Conservation (phyloP, 805 yeast genomes). For the Vanderwaltozyma tropicalis region DNA sequence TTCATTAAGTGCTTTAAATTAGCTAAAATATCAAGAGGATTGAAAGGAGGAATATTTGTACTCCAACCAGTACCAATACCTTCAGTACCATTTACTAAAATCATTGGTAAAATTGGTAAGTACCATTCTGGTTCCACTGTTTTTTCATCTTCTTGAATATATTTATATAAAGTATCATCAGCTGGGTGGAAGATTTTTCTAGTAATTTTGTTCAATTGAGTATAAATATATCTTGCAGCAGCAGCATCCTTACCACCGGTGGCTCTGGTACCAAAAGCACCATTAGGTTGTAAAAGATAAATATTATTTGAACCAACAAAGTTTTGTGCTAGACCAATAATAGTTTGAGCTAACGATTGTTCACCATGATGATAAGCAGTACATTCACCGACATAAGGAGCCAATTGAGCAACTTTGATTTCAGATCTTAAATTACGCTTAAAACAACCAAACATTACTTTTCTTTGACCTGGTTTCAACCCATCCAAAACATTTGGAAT, state of each 20-base stretch:
- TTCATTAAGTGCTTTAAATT: constrained; percentile 67
- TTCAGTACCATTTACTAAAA: constrained; percentile 91
- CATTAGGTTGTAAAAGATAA: constrained; percentile 77
- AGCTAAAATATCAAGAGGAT: constrained; percentile 71
- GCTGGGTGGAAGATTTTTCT: constrained; percentile 63
- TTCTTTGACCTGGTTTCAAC: constrained; percentile 93
- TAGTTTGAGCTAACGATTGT: constrained; percentile 74
- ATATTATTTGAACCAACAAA: constrained; percentile 88
- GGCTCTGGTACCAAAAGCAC: constrained; percentile 93
- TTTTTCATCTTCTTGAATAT: constrained; percentile 85
- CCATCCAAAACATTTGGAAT: constrained; percentile 94
- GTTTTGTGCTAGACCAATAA: constrained; percentile 89
- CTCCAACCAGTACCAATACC: constrained; percentile 99
- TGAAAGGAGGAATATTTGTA: constrained; percentile 80
- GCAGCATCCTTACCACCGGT: constrained; percentile 97
- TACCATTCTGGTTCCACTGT: constrained; percentile 95
- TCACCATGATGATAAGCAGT: constrained; percentile 97
- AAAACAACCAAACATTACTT: constrained; percentile 80
- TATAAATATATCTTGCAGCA: constrained; percentile 94
- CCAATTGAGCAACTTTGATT: constrained; percentile 82
- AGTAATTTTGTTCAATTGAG: constrained; percentile 71
- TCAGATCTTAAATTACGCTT: constrained; percentile 65
- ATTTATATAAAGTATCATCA: constrained; percentile 68
- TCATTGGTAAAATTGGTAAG: constrained; percentile 86
- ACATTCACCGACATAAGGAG: constrained; percentile 78